Evolutionary conservation across 139 green algal species (phyloP), one percentile per base, ranked within the genome.

Genomic region (Eudorina sp.): DNA sequence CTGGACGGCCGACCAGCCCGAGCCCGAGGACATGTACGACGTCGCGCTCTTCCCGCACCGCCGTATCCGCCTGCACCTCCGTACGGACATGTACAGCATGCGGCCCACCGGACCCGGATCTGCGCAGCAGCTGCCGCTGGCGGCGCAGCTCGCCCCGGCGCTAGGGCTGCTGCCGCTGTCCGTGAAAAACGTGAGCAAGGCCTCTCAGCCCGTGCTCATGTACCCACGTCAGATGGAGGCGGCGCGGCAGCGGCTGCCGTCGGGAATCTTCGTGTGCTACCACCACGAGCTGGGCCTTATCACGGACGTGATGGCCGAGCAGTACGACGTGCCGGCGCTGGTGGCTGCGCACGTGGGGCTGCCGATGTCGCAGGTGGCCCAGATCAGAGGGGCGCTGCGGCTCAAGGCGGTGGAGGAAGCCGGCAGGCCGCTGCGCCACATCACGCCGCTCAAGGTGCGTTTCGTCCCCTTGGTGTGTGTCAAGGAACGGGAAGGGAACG

Each of bases 281-380:
- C 74, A 92, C 48, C 89, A 89, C 60, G 34, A 80, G 82, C 82
- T 88, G 45, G 82, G 82, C 38, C 13, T 88, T 2, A 80, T 64
- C 43, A 70, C 66, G 41, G 82, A 88, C 48, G 19, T 46, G 11
- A 19, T 41, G 72, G 58, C 69, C 19, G 81, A 86, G 64, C 36
- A 51, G 43, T 69, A 82, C 38, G 81, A 73, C 66, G 88, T 86
- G 73, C 88, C 81, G 34, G 88, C 25, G 14, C 88, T 91, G 72
- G 81, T 89, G 43, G 69, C 85, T 19, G 88, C 81, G 14, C 88
- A 91, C 62, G 81, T 91, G 82, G 82, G 88, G 2, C 60, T 91
- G 72, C 88, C 88, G 5, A 31, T 79, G 79, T 75, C 69, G 55
- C n/a, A 69, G 29, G 88, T 80, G 43, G 55, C 55, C 31, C 69